Conservation (phyloP, 177 flowering plant species). For the Tripterygium wilfordii region DNA sequence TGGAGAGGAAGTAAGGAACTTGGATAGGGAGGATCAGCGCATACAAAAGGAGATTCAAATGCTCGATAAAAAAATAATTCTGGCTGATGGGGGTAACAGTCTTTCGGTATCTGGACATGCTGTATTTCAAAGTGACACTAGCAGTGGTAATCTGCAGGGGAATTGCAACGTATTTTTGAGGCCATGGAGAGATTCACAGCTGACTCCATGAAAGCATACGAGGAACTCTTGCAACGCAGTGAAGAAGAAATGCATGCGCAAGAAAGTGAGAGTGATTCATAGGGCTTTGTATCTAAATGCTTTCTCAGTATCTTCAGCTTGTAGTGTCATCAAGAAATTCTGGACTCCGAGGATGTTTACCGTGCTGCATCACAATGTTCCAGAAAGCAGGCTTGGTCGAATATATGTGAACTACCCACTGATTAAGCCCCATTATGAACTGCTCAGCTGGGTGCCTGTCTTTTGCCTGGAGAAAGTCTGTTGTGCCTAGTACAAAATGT, state of each 20-base stretch:
- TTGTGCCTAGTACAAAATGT: too few relatives aligned
- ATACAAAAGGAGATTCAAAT: constrained; percentile 73
- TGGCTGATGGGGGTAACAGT: constrained; percentile 35
- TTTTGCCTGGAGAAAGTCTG: too few relatives aligned
- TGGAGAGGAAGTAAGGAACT: constrained; percentile 48
- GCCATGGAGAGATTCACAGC: constrained; percentile 77
- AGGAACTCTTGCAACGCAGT: constrained; percentile 56
- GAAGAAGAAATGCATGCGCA: constrained; percentile 50
- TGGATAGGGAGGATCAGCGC: constrained; percentile 77
- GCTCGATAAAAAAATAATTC: constrained; percentile 59
- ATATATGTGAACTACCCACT: too few relatives aligned
- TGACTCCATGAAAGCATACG: constrained; percentile 56
- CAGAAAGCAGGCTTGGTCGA: too few relatives aligned
- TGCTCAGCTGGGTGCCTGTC: too few relatives aligned
- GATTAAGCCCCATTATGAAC: too few relatives aligned
- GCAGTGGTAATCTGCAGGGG: constrained; percentile 43
- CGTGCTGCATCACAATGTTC: neutral
- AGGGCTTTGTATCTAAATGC: constrained; percentile 2
- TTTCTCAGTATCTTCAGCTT: neutral
- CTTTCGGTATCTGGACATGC: constrained; percentile 32
- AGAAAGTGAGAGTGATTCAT: constrained; percentile 31
- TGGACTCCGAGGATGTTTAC: neutral
- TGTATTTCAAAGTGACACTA: constrained; percentile 52
- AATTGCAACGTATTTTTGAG: constrained; percentile 64
- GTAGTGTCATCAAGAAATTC: neutral